Base-by-base conservation (phyloP, 2,329 filamentous ascomycete genomes). In the Macrophomina tecta region DNA sequence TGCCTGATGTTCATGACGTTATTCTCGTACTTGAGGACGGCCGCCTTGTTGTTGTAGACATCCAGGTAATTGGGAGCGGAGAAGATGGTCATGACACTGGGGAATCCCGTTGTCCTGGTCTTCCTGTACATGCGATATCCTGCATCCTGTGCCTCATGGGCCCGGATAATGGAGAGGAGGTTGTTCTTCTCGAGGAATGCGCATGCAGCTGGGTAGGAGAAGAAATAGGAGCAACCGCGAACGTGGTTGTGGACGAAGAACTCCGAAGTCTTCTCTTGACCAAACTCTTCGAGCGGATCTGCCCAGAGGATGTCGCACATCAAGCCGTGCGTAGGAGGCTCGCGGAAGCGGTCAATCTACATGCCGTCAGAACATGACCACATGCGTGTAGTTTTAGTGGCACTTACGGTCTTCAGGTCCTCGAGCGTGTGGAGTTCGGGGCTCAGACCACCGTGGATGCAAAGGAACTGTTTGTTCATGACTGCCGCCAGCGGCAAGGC, bases 261-360 rank as follows among this genome's bases (percentile, higher is more conserved):
- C 77, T 99, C 95, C 70, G 92, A 94, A 0, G 94, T 96, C 84
- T 98, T 99, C 82, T 99, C 95, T 81, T 98, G 94, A 2, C 95
- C 95, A 79, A 99, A 99, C 77, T 99, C 95, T 79, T 99, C 95
- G 38, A 99, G 86, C 53, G 95, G 95, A 77, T 99, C 95, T 55
- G 95, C 95, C 95, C 95, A 99, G 32, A 99, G 90, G 69, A 99
- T 97, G 77, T 99, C 95, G 81, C 95, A 99, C 95, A 99, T 99
- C 72, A 99, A 84, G 60, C 95, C 95, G 76, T 98, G 94, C 2
- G 95, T 99, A 3, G 95, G 95, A 53, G 95, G 95, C 81, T 99
- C 95, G 68, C 94, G 89, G 87, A 99, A 99, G 68, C 95, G 93
- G 79, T 99, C 94, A 80, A 99, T 96, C 91, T 97, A 71, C 14